A percentile compares a stretch with the other conserved stretches of the same genome.
These are phyloP conservation scores for Debaryomyces udenii DNA, from an alignment of 1,139 yeast species.

Conservation along the genomic window DNA sequence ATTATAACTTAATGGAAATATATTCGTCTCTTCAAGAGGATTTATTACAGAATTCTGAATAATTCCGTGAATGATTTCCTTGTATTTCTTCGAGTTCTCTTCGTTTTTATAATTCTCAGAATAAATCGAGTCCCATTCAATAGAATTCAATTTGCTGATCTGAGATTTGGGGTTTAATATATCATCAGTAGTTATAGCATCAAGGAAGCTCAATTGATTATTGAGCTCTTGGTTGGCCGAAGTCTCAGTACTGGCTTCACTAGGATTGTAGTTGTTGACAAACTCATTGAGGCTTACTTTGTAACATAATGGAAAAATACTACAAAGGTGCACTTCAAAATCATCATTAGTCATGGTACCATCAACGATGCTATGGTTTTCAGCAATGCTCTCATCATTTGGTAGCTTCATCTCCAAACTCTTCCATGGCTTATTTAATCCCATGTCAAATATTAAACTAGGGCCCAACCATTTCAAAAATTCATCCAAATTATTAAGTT, in stretches of 20 bases:
- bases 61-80: conserved; percentile 22
- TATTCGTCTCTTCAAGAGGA: conserved; percentile 11
- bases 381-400: conserved; percentile 6
- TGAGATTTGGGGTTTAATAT: conserved; percentile 33
- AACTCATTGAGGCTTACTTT: conserved; percentile 38
- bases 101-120: conserved; percentile 20
- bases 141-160: conserved; percentile 26
- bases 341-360: conserved; percentile 14
- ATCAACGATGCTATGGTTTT: conserved; percentile 12
- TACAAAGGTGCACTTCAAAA: conserved; percentile 24
- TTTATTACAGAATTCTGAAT: conserved; percentile 14
- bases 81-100: conserved; percentile 27
- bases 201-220: conserved; percentile 41
- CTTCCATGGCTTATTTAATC: conserved; percentile 24
- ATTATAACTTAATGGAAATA: conserved; percentile 14
- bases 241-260: conserved; percentile 14
- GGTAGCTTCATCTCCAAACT: conserved; percentile 20
- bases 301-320: conserved; percentile 39
- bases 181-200: conserved; percentile 38
- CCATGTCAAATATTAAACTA: conserved; percentile 42
- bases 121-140: conserved; percentile 44
- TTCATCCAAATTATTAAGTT: conserved; percentile 32
- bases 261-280: conserved; percentile 26
- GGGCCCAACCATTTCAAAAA: conserved; percentile 38
- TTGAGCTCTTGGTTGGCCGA: conserved; percentile 25